phyloP scores from a whole-genome alignment of 805 yeast genomes.

The Barnettozyma sp. region DNA sequence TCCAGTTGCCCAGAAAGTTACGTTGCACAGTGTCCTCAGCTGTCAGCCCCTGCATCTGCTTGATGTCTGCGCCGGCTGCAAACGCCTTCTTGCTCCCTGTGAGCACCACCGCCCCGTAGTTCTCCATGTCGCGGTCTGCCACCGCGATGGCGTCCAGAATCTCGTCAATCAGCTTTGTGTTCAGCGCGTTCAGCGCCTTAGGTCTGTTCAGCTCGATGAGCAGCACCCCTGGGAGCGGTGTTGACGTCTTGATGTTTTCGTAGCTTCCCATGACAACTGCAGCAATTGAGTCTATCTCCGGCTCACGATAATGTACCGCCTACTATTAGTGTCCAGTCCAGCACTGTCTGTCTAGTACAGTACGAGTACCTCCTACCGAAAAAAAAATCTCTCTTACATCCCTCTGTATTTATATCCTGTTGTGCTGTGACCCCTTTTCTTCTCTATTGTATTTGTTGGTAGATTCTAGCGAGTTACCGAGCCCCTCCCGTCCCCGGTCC shows the following conservation, averaged over 20 bases:
- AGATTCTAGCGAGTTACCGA: no score
- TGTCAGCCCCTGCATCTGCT: constrained; percentile 37
- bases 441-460: no score
- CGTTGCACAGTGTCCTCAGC: constrained; percentile 30
- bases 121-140: constrained; percentile 23
- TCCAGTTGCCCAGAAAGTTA: constrained; percentile 35
- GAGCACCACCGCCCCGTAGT: constrained; percentile 41
- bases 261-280: constrained; percentile 11
- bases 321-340: no score
- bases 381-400: no score
- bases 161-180: constrained; percentile 15
- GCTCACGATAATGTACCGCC: no score
- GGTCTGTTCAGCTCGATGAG: constrained; percentile 25
- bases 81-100: constrained; percentile 42
- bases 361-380: no score
- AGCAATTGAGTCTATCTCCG: no score
- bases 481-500: no score
- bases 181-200: constrained; percentile 23
- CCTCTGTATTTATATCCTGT: no score
- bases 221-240: constrained; percentile 21
- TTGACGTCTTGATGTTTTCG: constrained; percentile 17
- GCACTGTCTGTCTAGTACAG: no score
- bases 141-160: constrained; percentile 16
- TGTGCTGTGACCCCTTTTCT: no score
- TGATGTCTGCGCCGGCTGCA: constrained; percentile 53